phyloP scores from a whole-genome alignment of 106 monocot genomes.

The Narthecium ossifragum region DNA sequence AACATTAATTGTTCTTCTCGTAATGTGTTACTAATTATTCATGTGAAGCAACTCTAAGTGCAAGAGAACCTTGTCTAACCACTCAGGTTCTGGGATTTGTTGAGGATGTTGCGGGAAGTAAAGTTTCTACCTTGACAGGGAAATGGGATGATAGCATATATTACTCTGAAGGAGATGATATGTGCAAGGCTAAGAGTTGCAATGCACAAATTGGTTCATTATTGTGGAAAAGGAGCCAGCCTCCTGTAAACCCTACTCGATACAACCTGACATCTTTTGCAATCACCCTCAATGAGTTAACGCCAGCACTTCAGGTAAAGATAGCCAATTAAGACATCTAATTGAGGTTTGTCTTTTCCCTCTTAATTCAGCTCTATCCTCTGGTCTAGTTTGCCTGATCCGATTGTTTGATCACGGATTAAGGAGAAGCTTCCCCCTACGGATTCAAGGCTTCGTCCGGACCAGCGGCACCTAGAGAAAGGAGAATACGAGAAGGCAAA shows the following conservation, averaged over 20 bases:
- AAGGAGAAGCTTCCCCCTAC: conserved; percentile 82
- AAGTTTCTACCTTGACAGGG: conserved; percentile 52
- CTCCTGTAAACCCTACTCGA: conserved; percentile 39
- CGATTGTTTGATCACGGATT: conserved; percentile 22
- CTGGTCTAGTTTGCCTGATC: conserved; percentile 16
- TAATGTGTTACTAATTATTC: neutral
- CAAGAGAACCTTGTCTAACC: neutral
- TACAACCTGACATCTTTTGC: conserved; percentile 66
- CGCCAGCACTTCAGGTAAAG: conserved; percentile 39
- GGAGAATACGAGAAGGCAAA: conserved; percentile 68
- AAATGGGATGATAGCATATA: conserved; percentile 80
- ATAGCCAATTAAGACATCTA: neutral
- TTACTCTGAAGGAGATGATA: conserved; percentile 26
- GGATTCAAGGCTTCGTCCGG: conserved; percentile 78
- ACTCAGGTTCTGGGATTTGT: conserved; percentile 70
- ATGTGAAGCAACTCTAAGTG: neutral
- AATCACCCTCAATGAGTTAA: conserved; percentile 56
- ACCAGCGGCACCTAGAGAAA: conserved; percentile 61
- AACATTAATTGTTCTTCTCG: neutral
- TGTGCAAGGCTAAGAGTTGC: conserved; percentile 20
- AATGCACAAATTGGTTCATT: conserved; percentile 12
- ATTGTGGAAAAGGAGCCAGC: conserved; percentile 50
- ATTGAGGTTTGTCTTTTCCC: neutral
- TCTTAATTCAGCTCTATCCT: conserved; percentile 12
- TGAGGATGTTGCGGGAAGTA: conserved; percentile 45